Evolutionary conservation across 495 filamentous ascomycete species (phyloP).

Genomic region (Aspergillus sparsus): DNA sequence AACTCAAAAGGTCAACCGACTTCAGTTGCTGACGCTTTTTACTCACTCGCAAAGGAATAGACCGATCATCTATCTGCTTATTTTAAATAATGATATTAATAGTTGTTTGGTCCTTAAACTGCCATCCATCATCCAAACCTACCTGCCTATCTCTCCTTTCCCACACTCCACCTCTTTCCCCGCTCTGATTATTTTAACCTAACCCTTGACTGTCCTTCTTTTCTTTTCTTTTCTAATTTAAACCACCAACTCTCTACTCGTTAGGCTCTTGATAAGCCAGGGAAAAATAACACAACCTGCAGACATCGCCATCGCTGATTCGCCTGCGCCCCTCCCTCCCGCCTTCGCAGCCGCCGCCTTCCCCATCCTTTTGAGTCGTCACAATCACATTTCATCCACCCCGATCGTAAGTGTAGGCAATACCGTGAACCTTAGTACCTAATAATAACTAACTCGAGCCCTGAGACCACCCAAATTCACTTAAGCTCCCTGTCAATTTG

Average conservation of each 20-base stretch:
- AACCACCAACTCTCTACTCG: neutral
- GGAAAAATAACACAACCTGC: neutral
- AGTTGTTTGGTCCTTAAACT: too few species aligned
- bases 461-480: neutral
- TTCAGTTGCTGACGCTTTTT: neutral
- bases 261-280: neutral
- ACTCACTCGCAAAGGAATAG: neutral
- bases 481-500: conserved; percentile 11
- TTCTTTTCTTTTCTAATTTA: neutral
- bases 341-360: conserved; percentile 20
- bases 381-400: conserved; percentile 19
- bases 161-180: too few species aligned
- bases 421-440: neutral
- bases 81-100: too few species aligned
- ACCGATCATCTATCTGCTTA: neutral
- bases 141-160: too few species aligned
- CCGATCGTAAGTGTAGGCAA: too few species aligned
- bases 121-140: too few species aligned
- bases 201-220: too few species aligned
- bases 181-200: too few species aligned
- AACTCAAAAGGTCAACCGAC: conserved; percentile 5
- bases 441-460: conserved; percentile 11
- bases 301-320: neutral
- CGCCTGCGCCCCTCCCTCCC: conserved; percentile 11
- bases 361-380: conserved; percentile 18